Conservation (phyloP, 225 moss, liverwort and hornwort genomes). For the Marchantia polymorpha region DNA sequence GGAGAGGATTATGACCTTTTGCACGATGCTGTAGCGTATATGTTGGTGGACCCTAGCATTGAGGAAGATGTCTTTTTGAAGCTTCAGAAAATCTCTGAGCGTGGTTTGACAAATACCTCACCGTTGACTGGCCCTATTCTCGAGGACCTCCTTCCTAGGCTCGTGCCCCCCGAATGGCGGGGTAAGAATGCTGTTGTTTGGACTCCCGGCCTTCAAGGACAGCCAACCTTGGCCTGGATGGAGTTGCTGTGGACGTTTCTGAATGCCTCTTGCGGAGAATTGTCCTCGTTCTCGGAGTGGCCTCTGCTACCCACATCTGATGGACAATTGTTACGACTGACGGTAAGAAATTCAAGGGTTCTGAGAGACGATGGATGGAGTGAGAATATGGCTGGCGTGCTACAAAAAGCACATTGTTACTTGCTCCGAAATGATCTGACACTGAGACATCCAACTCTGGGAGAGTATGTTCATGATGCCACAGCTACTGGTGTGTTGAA, state of each 20-base stretch:
- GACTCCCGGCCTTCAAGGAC: constrained; percentile 56
- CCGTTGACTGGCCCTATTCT: constrained; percentile 55
- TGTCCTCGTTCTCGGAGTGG: constrained; percentile 70
- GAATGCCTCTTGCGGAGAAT: constrained; percentile 49
- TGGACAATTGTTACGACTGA: constrained; percentile 58
- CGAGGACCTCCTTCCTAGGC: constrained; percentile 60
- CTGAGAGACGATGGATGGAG: constrained; percentile 74
- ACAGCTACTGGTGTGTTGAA: constrained; percentile 66
- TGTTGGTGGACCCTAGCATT: constrained; percentile 63
- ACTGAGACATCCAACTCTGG: constrained; percentile 55
- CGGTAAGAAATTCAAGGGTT: constrained; percentile 54
- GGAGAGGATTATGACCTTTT: constrained; percentile 64
- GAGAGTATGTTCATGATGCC: constrained; percentile 67
- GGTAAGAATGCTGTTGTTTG: constrained; percentile 59
- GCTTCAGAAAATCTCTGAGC: constrained; percentile 57
- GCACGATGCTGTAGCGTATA: constrained; percentile 54
- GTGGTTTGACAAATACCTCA: constrained; percentile 63
- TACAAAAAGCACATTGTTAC: constrained; percentile 68
- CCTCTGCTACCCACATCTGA: constrained; percentile 76
- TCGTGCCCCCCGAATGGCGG: constrained; percentile 73
- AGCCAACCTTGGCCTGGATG: constrained; percentile 71
- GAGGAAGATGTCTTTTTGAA: constrained; percentile 51
- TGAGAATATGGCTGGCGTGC: constrained; percentile 73
- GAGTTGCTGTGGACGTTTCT: constrained; percentile 71
- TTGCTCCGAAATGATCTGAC: constrained; percentile 58